Conservation (phyloP, 257 asterid genomes). For the Nicotiana attenuata region DNA sequence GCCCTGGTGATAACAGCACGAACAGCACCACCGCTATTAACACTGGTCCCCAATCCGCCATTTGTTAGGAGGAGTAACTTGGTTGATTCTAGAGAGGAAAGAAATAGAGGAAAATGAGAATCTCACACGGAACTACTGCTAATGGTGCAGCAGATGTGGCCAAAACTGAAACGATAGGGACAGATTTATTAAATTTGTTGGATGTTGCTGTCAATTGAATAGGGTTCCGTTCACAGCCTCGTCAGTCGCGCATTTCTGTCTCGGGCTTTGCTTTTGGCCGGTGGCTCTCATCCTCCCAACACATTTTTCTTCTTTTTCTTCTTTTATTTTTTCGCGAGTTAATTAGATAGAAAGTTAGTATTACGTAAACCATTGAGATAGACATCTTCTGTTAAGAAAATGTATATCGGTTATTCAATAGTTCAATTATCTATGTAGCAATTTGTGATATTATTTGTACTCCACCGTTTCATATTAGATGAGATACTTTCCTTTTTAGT, state of each 20-base stretch:
- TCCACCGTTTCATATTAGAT: no score
- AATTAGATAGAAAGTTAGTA: background rate
- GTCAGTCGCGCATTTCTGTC: background rate
- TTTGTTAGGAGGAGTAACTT: background rate
- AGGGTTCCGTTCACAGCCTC: background rate
- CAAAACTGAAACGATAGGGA: background rate
- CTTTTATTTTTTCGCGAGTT: background rate
- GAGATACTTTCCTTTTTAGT: no score
- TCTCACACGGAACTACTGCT: background rate
- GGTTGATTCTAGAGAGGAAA: background rate
- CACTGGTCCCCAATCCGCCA: slow-evolving; percentile 13
- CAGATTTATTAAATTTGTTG: background rate
- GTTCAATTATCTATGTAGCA: no score
- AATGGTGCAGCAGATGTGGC: background rate
- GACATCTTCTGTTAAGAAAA: no score
- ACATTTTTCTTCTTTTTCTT: background rate
- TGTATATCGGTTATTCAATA: no score
- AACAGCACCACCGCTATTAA: slow-evolving; percentile 9
- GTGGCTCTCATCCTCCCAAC: background rate
- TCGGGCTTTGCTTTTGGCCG: background rate
- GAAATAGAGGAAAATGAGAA: background rate
- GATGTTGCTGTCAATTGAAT: background rate
- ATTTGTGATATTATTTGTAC: no score
- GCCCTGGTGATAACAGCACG: slow-evolving; percentile 1
- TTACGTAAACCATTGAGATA: no score